Base-by-base conservation (phyloP, 441 rosid genomes). In the Syzygium malaccense region DNA sequence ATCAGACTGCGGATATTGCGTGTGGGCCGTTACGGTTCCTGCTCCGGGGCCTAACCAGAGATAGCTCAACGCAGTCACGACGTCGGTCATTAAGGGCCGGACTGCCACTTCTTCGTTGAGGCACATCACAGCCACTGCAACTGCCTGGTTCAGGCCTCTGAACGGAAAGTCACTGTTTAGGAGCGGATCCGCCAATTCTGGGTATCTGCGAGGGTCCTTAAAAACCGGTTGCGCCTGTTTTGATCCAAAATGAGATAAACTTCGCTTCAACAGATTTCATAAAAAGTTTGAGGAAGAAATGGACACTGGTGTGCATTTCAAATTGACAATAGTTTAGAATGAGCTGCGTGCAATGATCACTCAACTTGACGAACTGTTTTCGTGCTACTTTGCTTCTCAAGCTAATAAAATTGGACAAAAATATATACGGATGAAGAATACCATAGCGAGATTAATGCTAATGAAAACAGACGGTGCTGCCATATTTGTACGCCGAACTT, bases 41-140 rank as follows among this genome's bases (percentile, higher is more conserved):
- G 85, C 86, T 68, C 85, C 78, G 41, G 88, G 86, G 87, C 89
- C 90, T 4, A 83, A 89, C 88, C 96, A 95, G 15, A 96, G 93
- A 93, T 92, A 93, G 86, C 94, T 94, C 1, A 97, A 97, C 41
- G 98, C 96, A 0, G 92, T 90, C 28, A 96, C 98, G 14, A 95
- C 96, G 25, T 97, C 99, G 30, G 95, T 93, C 78, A 95, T 97
- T 83, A 94, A 90, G 18, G 99, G 98, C 25, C 99, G 93, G 51
- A 89, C 96, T 1, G 87, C 71, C 28, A 95, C 92, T 79, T 96
- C 99, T 87, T 96, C 99, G 30, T 96, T 95, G 53, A 97, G 92
- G 88, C 99, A 96, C 98, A 97, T 97, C 20, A 96, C 96, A 0
- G 99, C 96, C 0, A 95, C 95, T 13, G 97, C 99, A 41, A 97